Conservation (phyloP, 495 filamentous ascomycete genomes). For the Cercophora scortea region DNA sequence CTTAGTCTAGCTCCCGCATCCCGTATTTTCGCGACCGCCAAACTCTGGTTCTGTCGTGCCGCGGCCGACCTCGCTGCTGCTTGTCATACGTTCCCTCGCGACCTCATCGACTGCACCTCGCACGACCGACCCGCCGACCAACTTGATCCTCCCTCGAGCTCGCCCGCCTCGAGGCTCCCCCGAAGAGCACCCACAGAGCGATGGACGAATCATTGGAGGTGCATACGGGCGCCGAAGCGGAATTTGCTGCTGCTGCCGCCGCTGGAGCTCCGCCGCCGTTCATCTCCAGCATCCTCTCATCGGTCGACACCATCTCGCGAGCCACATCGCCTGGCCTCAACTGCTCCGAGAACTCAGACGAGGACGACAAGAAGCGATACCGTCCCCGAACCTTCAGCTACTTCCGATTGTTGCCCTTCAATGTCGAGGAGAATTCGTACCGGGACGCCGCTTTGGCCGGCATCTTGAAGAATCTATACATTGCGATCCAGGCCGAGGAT, state of each 20-base stretch:
- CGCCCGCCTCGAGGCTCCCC: not conserved
- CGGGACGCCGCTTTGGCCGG: slow-evolving; percentile 67
- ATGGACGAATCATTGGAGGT: slow-evolving; percentile 26
- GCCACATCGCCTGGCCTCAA: slow-evolving; percentile 40
- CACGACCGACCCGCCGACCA: not conserved
- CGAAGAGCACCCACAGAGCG: not conserved
- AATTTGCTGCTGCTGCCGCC: slow-evolving; percentile 15
- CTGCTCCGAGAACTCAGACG: slow-evolving; percentile 19
- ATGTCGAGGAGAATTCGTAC: slow-evolving; percentile 67
- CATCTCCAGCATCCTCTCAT: slow-evolving; percentile 14
- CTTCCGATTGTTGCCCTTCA: slow-evolving; percentile 78
- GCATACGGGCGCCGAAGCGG: slow-evolving; percentile 9
- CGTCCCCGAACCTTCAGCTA: slow-evolving; percentile 91
- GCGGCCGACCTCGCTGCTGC: not conserved
- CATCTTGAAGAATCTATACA: slow-evolving; percentile 87
- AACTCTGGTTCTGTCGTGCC: not conserved
- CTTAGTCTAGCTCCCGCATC: not conserved
- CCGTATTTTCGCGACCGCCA: not conserved
- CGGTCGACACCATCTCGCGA: slow-evolving; percentile 39
- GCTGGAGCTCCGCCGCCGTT: slow-evolving; percentile 13
- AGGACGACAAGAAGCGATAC: slow-evolving; percentile 51
- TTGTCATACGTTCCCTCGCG: not conserved
- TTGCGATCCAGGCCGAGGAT: slow-evolving; percentile 83
- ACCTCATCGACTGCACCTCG: not conserved
- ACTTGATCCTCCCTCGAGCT: not conserved